Conservation (phyloP, 768 basidiomycete species). For the Naganishia randhawae region DNA sequence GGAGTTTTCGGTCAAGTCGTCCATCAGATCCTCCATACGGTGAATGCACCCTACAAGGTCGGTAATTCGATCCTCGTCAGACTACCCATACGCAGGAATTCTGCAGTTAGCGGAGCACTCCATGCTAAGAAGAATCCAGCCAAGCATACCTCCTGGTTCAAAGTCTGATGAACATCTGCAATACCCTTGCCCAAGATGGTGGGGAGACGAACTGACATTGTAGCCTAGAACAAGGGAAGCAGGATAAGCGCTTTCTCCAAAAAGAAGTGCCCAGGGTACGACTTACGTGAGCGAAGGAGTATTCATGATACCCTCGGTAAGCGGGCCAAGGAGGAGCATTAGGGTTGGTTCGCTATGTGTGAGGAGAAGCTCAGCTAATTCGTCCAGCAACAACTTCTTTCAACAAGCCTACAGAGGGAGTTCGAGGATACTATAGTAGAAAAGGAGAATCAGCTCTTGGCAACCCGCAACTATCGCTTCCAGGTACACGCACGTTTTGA, state of each 20-base stretch:
- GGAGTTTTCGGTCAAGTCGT: constrained; percentile 72
- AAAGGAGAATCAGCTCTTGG: background rate
- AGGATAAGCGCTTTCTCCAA: background rate
- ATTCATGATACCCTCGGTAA: constrained; percentile 54
- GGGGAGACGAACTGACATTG: constrained; percentile 92
- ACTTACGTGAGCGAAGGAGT: constrained; percentile 49
- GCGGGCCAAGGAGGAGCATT: constrained; percentile 54
- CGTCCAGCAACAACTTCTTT: background rate
- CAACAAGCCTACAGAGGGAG: constrained; percentile 39
- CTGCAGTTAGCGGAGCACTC: background rate
- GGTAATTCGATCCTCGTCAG: constrained; percentile 72
- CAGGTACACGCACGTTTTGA: constrained; percentile 39
- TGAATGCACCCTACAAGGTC: constrained; percentile 83
- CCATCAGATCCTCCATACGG: constrained; percentile 85
- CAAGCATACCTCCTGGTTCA: constrained; percentile 60
- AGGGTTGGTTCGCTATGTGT: constrained; percentile 35
- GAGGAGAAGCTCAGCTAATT: background rate
- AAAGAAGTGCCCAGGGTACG: constrained; percentile 24
- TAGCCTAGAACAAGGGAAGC: constrained; percentile 63
- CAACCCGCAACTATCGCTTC: background rate
- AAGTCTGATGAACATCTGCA: constrained; percentile 80
- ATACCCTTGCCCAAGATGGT: constrained; percentile 95
- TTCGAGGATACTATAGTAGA: constrained; percentile 46
- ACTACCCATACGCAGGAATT: constrained; percentile 51
- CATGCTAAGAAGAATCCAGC: background rate